Conservation (phyloP, 1,139 yeast genomes). For the Geotrichum citri-aurantii region DNA sequence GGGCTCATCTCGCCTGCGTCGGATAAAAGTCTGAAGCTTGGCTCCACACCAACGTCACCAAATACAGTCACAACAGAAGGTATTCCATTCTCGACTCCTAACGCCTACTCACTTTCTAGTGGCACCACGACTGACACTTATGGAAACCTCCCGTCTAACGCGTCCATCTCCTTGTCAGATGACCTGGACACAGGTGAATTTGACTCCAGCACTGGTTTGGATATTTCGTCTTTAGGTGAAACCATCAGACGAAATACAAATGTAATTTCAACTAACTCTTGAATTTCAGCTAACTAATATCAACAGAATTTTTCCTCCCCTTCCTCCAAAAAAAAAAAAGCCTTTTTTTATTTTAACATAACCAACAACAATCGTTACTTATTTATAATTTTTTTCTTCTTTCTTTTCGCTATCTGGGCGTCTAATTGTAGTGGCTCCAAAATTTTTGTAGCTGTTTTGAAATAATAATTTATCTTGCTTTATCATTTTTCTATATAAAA, state of each 20-base stretch:
- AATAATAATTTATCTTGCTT: background rate
- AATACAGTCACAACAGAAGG: background rate
- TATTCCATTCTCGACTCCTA: background rate
- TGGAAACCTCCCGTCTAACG: background rate
- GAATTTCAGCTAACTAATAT: background rate
- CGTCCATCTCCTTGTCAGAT: conserved; percentile 2
- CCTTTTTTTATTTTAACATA: background rate
- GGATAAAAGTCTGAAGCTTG: background rate
- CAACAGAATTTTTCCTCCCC: background rate
- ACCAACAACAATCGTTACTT: background rate
- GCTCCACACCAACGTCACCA: background rate
- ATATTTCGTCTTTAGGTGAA: conserved; percentile 39
- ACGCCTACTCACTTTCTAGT: background rate
- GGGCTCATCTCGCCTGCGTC: conserved; percentile 1
- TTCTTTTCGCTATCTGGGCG: background rate
- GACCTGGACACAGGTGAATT: conserved; percentile 19
- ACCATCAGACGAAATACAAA: conserved; percentile 39
- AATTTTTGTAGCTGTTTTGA: background rate
- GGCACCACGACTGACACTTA: background rate
- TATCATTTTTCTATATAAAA: background rate
- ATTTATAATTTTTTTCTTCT: background rate
- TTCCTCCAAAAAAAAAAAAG: background rate
- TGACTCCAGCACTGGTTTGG: conserved; percentile 26
- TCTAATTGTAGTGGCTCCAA: background rate
- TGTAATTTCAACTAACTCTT: conserved; percentile 30